Evolutionary conservation across 257 asterid genomes (phyloP), one percentile per base, ranked within the genome.

Genomic region (Oldenlandia corymbosa): DNA sequence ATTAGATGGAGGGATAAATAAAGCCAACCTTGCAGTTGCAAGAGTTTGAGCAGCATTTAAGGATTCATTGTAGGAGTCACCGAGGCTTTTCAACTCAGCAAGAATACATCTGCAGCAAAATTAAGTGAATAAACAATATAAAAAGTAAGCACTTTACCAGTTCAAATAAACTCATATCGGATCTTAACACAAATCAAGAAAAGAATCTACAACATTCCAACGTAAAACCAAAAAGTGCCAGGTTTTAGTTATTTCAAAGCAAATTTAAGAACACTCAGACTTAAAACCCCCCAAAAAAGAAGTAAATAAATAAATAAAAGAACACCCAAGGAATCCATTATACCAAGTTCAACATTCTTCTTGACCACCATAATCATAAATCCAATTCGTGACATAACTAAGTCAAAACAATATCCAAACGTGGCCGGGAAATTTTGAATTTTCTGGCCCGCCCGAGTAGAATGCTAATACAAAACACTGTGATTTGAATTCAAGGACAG

Each of bases 51-150:
- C 94, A 75, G 94, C 97, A 76, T 74, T 64, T 30, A 78, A 69
- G 6, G 95, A 70, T 34, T 90, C 96, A 17, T 74, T 37, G 68
- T 80, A 80, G 30, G 79, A 61, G 24, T 65, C 72, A 50, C 96
- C 97, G n/a, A 93, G 96, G 68, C 88, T 83, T 77, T 56, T 81
- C 86, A 87, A 69, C 76, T 90, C 99, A 14, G 83, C 95, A 70
- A 90, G 77, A 66, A 76, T 86, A 69, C 97, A 93, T 61, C 99
- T 93, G 84, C 74, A 68, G 68, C 75, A 55, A 62, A 39, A 3
- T 10, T n/a, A 68, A 36, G 23, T 4, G 8, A 34, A 26, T 31
- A 43, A 14, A 37, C 17, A 18, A 45, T 9, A 69, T 31, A 5
- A 26, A 3, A 24, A 14, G 16, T 26, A 52, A 37, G 24, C 17